phyloP scores from a whole-genome alignment of 2,329 filamentous ascomycete genomes.

The Elsinoe necatrix region DNA sequence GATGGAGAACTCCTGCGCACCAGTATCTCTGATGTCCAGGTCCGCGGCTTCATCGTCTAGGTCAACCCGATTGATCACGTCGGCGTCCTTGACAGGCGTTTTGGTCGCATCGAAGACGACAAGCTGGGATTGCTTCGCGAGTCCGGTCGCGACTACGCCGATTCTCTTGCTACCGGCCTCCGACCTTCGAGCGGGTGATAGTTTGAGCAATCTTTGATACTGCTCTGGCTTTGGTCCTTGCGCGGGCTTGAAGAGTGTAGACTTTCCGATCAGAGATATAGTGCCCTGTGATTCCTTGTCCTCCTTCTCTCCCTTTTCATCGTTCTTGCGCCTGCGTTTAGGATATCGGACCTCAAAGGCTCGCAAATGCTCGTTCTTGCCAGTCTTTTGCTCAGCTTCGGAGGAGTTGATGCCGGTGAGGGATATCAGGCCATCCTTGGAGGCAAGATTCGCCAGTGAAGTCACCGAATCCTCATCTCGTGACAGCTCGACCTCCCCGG shows the following conservation, averaged over 20 bases:
- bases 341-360: constrained; percentile 58
- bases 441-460: constrained; percentile 62
- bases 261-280: constrained; percentile 42
- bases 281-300: constrained; percentile 28
- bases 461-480: constrained; percentile 83
- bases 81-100: constrained; percentile 40
- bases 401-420: constrained; percentile 80
- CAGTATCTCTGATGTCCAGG: constrained; percentile 57
- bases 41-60: constrained; percentile 55
- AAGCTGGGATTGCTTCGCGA: constrained; percentile 65
- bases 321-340: constrained; percentile 37
- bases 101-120: constrained; percentile 65
- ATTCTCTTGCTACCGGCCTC: constrained; percentile 52
- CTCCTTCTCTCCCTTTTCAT: constrained; percentile 27
- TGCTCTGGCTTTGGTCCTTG: constrained; percentile 44
- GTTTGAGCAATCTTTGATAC: constrained; percentile 51
- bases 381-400: constrained; percentile 59
- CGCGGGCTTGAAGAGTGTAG: constrained; percentile 41
- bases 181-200: constrained; percentile 47
- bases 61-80: constrained; percentile 47
- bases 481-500: constrained; percentile 67
- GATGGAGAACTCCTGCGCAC: constrained; percentile 56
- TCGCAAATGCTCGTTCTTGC: constrained; percentile 77
- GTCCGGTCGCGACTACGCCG: constrained; percentile 68
- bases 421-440: constrained; percentile 47